These are phyloP conservation scores for Arabidopsis suecica DNA, from an alignment of 345 rosid species.

Conservation along the genomic window DNA sequence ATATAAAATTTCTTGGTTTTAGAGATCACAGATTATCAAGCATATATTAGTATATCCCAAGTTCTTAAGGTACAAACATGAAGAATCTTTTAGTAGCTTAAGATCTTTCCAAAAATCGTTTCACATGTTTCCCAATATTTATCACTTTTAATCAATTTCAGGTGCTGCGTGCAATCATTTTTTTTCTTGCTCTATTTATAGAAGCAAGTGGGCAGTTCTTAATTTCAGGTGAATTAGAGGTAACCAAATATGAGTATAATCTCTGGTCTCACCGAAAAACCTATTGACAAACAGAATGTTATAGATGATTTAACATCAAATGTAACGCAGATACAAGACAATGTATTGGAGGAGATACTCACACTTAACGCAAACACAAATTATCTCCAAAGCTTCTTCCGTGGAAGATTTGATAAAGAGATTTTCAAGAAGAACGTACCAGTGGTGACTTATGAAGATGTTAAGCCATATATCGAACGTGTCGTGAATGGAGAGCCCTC, in stretches of 20 bases:
- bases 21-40: background rate
- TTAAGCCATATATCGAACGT: conserved; percentile 63
- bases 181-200: background rate
- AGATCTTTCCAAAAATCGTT: conserved; percentile 27
- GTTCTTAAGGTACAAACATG: conserved; percentile 6
- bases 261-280: background rate
- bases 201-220: background rate
- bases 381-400: conserved; percentile 56
- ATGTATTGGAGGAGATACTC: conserved; percentile 58
- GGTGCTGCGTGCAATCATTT: background rate
- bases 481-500: conserved; percentile 69
- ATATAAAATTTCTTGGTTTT: background rate
- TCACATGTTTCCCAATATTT: background rate
- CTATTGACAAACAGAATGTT: conserved; percentile 38
- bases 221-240: background rate
- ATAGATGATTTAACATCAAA: conserved; percentile 70
- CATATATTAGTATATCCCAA: background rate
- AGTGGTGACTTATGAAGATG: conserved; percentile 71
- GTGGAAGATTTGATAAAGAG: conserved; percentile 51
- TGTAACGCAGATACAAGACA: conserved; percentile 55
- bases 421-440: conserved; percentile 63
- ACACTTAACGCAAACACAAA: conserved; percentile 54
- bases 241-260: conserved; percentile 13
- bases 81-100: conserved; percentile 30
- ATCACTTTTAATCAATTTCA: background rate